Evolutionary conservation across 2,329 filamentous ascomycete species (phyloP).

Genomic region (Conoideocrella luteorostrata): DNA sequence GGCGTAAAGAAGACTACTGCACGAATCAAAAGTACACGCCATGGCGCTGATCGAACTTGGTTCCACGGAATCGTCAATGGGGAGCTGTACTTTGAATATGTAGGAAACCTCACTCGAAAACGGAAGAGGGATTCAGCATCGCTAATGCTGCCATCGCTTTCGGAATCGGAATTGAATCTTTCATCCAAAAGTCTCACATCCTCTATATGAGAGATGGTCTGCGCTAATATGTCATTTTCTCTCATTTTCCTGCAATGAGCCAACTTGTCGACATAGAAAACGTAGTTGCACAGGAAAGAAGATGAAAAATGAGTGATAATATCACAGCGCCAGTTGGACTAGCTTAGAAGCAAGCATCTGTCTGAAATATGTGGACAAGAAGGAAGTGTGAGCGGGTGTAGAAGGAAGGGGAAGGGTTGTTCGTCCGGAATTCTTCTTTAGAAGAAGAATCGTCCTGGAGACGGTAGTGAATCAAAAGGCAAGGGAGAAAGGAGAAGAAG

Average conservation of each 20-base stretch:
- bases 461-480: too few species aligned
- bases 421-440: too few species aligned
- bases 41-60: conserved; percentile 26
- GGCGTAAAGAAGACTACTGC: conserved; percentile 41
- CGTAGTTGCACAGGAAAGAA: too few species aligned
- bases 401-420: too few species aligned
- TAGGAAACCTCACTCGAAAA: conserved; percentile 15
- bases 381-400: too few species aligned
- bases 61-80: conserved; percentile 22
- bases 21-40: conserved; percentile 31
- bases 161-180: conserved; percentile 34
- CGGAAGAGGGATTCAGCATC: conserved; percentile 31
- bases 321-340: too few species aligned
- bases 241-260: conserved; percentile 33
- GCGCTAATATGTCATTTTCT: conserved; percentile 27
- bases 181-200: conserved; percentile 39
- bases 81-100: conserved; percentile 13
- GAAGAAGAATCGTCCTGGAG: too few species aligned
- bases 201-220: conserved; percentile 35
- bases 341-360: too few species aligned
- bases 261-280: too few species aligned
- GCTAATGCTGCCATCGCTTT: conserved; percentile 33
- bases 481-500: not conserved
- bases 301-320: too few species aligned
- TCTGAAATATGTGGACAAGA: too few species aligned